phyloP scores from a whole-genome alignment of 148 eudicot species.

The Camellia lanceoleosa region DNA sequence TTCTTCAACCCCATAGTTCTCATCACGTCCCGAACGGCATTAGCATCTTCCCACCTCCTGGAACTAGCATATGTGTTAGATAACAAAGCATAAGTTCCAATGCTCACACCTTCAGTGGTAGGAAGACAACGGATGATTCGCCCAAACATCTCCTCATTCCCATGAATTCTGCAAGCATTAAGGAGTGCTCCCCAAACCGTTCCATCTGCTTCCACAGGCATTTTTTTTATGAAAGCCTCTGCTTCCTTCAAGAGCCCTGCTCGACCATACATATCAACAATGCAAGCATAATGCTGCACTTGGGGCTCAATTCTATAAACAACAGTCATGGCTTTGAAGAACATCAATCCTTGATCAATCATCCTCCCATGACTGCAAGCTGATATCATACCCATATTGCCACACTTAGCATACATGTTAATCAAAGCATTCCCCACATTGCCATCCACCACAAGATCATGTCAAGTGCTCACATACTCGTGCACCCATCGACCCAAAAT shows the following conservation, averaged over 20 bases:
- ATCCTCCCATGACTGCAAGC: slow-evolving; percentile 26
- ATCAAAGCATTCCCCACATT: slow-evolving; percentile 28
- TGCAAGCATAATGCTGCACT: slow-evolving; percentile 23
- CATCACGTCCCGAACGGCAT: no score
- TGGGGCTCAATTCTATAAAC: slow-evolving; percentile 19
- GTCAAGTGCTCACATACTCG: not conserved
- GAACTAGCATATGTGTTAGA: no score
- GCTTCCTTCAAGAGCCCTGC: slow-evolving; percentile 28
- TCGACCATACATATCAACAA: slow-evolving; percentile 27
- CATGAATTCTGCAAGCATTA: slow-evolving; percentile 26
- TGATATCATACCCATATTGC: slow-evolving; percentile 21
- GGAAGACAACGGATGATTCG: slow-evolving; percentile 7
- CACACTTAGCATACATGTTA: slow-evolving; percentile 27
- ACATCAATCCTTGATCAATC: slow-evolving; percentile 21
- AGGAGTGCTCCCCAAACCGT: slow-evolving; percentile 30
- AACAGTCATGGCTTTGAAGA: slow-evolving; percentile 25
- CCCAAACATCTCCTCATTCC: slow-evolving; percentile 22
- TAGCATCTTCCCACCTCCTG: no score
- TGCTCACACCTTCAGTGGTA: no score
- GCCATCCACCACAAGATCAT: slow-evolving; percentile 18
- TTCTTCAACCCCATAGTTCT: no score
- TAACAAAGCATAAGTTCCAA: no score
- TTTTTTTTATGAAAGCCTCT: slow-evolving; percentile 21
- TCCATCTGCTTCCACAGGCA: slow-evolving; percentile 26
- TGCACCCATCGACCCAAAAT: slow-evolving; percentile 22